Conservation (phyloP, 2,329 filamentous ascomycete species). For the Hyphodiscus sp. region DNA sequence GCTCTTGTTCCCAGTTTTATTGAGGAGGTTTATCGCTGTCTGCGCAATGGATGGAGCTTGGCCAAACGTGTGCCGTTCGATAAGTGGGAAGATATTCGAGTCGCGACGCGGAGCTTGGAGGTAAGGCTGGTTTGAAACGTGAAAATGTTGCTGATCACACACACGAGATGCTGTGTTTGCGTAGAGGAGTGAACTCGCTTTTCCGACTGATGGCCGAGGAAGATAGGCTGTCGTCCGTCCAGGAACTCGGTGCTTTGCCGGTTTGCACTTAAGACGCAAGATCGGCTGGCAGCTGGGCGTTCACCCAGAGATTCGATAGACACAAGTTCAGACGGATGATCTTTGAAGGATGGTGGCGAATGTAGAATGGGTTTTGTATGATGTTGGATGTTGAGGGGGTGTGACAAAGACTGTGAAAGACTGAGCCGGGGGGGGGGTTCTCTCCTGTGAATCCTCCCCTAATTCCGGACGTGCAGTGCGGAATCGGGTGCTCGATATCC, state of each 20-base stretch:
- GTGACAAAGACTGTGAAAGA: background rate
- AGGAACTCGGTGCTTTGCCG: background rate
- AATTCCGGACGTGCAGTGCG: background rate
- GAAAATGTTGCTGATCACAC: background rate
- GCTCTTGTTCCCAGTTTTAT: constrained; percentile 10
- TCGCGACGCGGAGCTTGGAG: background rate
- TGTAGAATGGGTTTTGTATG: background rate
- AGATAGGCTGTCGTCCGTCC: background rate
- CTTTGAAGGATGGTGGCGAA: background rate
- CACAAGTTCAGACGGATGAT: background rate
- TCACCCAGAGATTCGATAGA: background rate
- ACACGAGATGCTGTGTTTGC: background rate
- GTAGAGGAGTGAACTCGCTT: constrained; percentile 6
- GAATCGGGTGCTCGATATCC: constrained; percentile 3
- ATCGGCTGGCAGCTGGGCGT: background rate
- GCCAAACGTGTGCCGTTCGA: background rate
- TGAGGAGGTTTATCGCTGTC: background rate
- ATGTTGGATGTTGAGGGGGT: background rate
- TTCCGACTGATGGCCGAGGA: constrained; percentile 14
- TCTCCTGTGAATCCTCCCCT: background rate
- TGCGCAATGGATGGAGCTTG: background rate
- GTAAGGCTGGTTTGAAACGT: background rate
- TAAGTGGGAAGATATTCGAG: background rate
- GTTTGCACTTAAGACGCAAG: background rate
- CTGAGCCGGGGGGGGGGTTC: background rate